Percentiles rank a stretch among this genome's conserved stretches.
These are phyloP conservation scores for Penicillium nordicum DNA, from an alignment of 2,329 filamentous ascomycete species.

Conservation along the genomic window DNA sequence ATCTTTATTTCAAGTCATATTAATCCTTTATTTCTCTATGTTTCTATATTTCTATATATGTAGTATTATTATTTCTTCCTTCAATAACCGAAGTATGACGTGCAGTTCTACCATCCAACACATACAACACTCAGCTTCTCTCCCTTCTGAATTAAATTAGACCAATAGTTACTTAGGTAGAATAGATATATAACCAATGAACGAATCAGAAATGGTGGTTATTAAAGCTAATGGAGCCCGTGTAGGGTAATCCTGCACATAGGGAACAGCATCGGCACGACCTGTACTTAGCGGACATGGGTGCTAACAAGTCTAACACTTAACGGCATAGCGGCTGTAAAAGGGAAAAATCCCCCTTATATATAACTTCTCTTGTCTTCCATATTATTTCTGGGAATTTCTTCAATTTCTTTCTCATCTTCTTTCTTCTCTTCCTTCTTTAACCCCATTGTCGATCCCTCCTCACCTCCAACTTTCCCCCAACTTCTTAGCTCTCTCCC, in stretches of 20 bases:
- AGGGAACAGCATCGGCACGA: constrained; percentile 28
- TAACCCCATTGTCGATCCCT: constrained; percentile 10
- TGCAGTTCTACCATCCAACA: not conserved
- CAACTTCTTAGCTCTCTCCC: constrained; percentile 5
- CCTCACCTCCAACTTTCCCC: constrained; percentile 14
- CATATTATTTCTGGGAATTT: not conserved
- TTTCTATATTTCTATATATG: not conserved
- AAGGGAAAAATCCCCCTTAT: not conserved
- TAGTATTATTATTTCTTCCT: not conserved
- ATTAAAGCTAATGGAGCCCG: constrained; percentile 2
- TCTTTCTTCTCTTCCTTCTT: not conserved
- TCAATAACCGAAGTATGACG: constrained; percentile 8
- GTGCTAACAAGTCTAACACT: constrained; percentile 32
- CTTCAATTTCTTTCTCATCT: not conserved
- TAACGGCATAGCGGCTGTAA: constrained; percentile 30
- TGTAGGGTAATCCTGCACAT: constrained; percentile 28
- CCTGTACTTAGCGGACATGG: constrained; percentile 27
- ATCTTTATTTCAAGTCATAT: not conserved
- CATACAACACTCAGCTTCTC: no score
- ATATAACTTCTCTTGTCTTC: not conserved
- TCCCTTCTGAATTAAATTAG: not conserved
- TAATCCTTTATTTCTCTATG: not conserved
- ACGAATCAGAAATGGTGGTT: constrained; percentile 1
- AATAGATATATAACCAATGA: not conserved
- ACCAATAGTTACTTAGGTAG: not conserved